Base-by-base conservation (phyloP, 306 rosid genomes). In the Corylus heterophylla region DNA sequence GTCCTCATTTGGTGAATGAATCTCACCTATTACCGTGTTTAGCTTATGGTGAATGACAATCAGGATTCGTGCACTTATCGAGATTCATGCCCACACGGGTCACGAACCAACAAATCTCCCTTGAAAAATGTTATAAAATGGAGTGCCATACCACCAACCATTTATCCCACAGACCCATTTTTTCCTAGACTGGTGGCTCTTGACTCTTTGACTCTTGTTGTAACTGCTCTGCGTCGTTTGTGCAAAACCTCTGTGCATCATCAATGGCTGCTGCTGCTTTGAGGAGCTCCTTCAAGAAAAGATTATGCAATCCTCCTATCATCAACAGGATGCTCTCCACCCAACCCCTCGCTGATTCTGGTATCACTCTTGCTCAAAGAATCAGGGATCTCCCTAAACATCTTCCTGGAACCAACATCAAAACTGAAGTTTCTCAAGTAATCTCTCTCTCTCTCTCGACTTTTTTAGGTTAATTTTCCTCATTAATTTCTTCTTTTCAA, bases 381-480 rank as follows among this genome's bases (percentile, higher is more conserved):
- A 79, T 94, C 84, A 88, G 97, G 86, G 89, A 91, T 81, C 90
- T 94, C 25, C 98, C 98, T 8, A 94, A 90, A 74, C 87, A 87
- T 79, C 92, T 92, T 45, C 98, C 98, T 20, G 96, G 92, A 69
- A 94, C 87, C 82, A 86, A 82, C 55, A 89, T 94, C 87, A 89
- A 86, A 87, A 86, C 77, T 27, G 82, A 92, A 80, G 96, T 86
- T 80, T 85, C 90, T 31, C 92, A 92, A 84, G 98, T 94, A 85
- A 54, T 61, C 13, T 59, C 27, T 68, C 4, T 3, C 25, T 59
- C 63, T 39, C 39, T 18, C 39, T 59, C 47, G 67, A 29, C 44
- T 18, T 52, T 1, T 39, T 39, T 39, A 4, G 44, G 45, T 42
- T 42, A 42, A 42, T 42, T 42, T 42, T 42, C 45, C 45, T 6